These are phyloP conservation scores for Pichia manshurica DNA, from an alignment of 805 yeast genomes.

Conservation along the genomic window DNA sequence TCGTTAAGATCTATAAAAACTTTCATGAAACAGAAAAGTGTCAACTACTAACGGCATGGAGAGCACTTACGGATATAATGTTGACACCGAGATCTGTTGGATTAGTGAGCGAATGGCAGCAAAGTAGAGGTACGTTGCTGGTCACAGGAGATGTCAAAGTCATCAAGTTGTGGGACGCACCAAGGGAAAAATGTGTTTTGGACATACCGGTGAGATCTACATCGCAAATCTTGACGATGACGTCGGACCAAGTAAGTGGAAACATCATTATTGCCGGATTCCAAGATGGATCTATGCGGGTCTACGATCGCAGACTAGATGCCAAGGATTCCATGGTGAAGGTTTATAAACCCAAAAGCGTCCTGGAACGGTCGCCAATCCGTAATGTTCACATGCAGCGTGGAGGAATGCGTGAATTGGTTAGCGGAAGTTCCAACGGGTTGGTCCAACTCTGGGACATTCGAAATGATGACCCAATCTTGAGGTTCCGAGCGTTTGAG, in stretches of 20 bases:
- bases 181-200: slow-evolving; percentile 76
- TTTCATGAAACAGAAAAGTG: slow-evolving; percentile 53
- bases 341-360: slow-evolving; percentile 58
- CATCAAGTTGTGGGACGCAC: slow-evolving; percentile 94
- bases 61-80: slow-evolving; percentile 82
- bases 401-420: slow-evolving; percentile 89
- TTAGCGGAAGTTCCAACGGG: slow-evolving; percentile 80
- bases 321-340: slow-evolving; percentile 81
- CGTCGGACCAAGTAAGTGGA: slow-evolving; percentile 95
- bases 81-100: slow-evolving; percentile 80
- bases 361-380: slow-evolving; percentile 32
- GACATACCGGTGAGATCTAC: slow-evolving; percentile 92
- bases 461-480: slow-evolving; percentile 64
- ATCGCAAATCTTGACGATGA: slow-evolving; percentile 78
- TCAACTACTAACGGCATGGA: slow-evolving; percentile 80
- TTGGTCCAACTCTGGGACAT: slow-evolving; percentile 87
- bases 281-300: slow-evolving; percentile 82
- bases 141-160: slow-evolving; percentile 94
- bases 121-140: slow-evolving; percentile 81
- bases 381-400: slow-evolving; percentile 89
- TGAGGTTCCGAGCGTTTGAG: slow-evolving; percentile 49
- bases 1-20: slow-evolving; percentile 77
- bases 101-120: slow-evolving; percentile 92
- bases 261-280: slow-evolving; percentile 87
- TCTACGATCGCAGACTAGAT: slow-evolving; percentile 84